Evolutionary conservation across 139 green algal genomes (phyloP).

Genomic region (Micromonas pusilla): DNA sequence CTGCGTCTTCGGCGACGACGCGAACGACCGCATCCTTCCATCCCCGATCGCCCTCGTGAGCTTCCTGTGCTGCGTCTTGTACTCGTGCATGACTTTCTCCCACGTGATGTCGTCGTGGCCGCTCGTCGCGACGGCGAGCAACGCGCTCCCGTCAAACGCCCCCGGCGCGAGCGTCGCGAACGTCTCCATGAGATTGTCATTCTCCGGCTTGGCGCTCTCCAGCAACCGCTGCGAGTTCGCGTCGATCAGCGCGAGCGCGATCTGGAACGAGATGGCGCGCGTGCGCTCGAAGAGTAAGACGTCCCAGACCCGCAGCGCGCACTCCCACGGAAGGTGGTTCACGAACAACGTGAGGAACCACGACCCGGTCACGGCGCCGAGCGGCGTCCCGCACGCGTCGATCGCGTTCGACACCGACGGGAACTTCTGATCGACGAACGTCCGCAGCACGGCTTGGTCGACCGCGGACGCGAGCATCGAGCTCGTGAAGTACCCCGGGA

Average conservation of each 20-base stretch:
- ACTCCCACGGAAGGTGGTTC: conserved; percentile 78
- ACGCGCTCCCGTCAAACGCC: conserved; percentile 14
- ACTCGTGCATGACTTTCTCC: neutral
- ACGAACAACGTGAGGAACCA: conserved; percentile 88
- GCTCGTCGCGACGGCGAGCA: neutral
- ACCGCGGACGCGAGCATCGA: conserved; percentile 70
- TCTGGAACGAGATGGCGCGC: conserved; percentile 62
- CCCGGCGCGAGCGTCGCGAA: neutral
- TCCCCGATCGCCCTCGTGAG: neutral
- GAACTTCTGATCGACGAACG: conserved; percentile 23
- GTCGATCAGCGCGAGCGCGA: conserved; percentile 64
- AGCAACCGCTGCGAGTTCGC: conserved; percentile 39
- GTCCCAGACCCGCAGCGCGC: conserved; percentile 74
- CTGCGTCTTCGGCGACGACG: neutral
- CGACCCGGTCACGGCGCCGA: conserved; percentile 34
- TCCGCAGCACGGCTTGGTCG: conserved; percentile 43
- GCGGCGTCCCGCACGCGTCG: conserved; percentile 34
- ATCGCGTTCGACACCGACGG: conserved; percentile 23
- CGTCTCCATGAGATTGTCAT: neutral
- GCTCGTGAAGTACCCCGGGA: conserved; percentile 67
- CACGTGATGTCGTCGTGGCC: conserved; percentile 13
- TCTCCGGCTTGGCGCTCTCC: neutral
- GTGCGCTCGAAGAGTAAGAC: conserved; percentile 64
- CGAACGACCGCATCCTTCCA: neutral
- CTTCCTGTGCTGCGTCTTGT: neutral